These are phyloP conservation scores for Candida maltosa DNA, from an alignment of 805 yeast genomes.

Conservation along the genomic window DNA sequence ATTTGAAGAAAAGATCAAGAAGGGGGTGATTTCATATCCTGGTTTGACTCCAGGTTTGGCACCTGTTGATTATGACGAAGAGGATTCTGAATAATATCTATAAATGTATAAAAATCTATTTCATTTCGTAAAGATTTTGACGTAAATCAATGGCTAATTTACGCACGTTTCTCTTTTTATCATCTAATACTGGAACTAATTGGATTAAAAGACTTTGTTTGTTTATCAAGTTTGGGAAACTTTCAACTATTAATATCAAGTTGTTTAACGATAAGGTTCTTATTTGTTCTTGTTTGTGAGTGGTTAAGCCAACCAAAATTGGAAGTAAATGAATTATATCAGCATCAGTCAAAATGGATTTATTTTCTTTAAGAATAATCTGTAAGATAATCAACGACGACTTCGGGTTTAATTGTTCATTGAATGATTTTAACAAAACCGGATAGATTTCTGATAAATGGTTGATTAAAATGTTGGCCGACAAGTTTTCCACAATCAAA, in stretches of 20 bases:
- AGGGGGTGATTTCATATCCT: slow-evolving; percentile 45
- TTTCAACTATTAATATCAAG: slow-evolving; percentile 41
- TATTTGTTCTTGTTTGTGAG: slow-evolving; percentile 48
- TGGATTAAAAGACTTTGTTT: slow-evolving; percentile 46
- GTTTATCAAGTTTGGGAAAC: slow-evolving; percentile 13
- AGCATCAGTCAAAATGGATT: slow-evolving; percentile 52
- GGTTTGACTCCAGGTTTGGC: slow-evolving; percentile 87
- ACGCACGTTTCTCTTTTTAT: slow-evolving; percentile 70
- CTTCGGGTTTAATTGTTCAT: slow-evolving; percentile 44
- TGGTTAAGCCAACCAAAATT: slow-evolving; percentile 27
- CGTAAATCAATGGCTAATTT: slow-evolving; percentile 76
- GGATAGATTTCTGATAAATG: slow-evolving; percentile 68
- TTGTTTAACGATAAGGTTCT: slow-evolving; percentile 58
- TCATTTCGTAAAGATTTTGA: slow-evolving; percentile 66
- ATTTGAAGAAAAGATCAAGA: slow-evolving; percentile 38
- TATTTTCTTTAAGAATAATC: slow-evolving; percentile 52
- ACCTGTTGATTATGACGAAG: slow-evolving; percentile 67
- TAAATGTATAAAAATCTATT: slow-evolving; percentile 4
- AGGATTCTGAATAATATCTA: slow-evolving; percentile 17
- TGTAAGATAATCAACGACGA: slow-evolving; percentile 62
- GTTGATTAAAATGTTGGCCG: slow-evolving; percentile 59
- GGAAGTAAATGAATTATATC: slow-evolving; percentile 56
- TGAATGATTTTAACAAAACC: slow-evolving; percentile 62
- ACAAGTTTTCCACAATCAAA: slow-evolving; percentile 60
- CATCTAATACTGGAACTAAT: slow-evolving; percentile 59